phyloP scores from a whole-genome alignment of 768 basidiomycete genomes.

The Agrocybe praecox region DNA sequence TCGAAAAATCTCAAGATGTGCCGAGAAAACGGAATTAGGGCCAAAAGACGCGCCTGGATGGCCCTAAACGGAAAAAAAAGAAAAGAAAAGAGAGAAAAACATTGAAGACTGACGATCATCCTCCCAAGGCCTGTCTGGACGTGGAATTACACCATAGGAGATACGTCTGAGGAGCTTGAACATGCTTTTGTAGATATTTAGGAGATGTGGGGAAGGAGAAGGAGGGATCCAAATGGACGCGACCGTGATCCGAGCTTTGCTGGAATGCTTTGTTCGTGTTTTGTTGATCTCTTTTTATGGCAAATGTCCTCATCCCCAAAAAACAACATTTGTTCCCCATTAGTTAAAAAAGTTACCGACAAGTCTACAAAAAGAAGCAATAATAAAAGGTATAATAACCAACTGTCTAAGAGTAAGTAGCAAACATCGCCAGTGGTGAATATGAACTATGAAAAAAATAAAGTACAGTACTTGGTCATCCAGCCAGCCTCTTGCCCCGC shows the following conservation, averaged over 20 bases:
- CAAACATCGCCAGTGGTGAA: background rate
- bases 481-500: background rate
- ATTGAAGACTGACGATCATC: constrained; percentile 63
- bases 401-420: background rate
- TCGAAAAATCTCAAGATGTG: background rate
- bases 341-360: background rate
- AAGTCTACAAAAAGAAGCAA: background rate
- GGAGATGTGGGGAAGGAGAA: constrained; percentile 5
- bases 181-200: constrained; percentile 39
- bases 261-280: constrained; percentile 10
- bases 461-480: background rate
- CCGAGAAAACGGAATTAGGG: constrained; percentile 12
- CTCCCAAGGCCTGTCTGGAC: constrained; percentile 75
- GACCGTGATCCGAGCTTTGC: constrained; percentile 13
- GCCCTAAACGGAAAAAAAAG: background rate
- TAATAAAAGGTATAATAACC: background rate
- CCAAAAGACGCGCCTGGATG: constrained; percentile 2
- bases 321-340: background rate
- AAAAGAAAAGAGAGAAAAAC: background rate
- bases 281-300: constrained; percentile 2
- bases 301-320: background rate
- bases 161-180: constrained; percentile 74
- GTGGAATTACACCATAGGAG: constrained; percentile 67
- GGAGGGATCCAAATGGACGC: constrained; percentile 2
- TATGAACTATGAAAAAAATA: background rate